Percentiles rank a stretch among this genome's conserved stretches.
Conservation (phyloP, 2,329 filamentous ascomycete genomes). For the Gyromitra esculenta region DNA sequence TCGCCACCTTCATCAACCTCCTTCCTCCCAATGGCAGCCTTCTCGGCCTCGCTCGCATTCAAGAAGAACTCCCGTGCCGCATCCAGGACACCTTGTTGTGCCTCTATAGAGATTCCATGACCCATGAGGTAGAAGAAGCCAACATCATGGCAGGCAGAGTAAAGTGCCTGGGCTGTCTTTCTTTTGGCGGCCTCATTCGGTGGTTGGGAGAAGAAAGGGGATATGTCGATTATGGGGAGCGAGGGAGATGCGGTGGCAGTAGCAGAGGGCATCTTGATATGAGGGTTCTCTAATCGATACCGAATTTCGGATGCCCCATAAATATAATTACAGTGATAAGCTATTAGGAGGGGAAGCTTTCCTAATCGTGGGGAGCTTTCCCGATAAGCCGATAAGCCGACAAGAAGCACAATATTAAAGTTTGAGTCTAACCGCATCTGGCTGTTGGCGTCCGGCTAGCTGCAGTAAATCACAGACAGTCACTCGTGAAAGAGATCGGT, state of each 20-base stretch:
- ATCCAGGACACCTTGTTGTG: slow-evolving; percentile 43
- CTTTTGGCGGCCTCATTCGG: slow-evolving; percentile 56
- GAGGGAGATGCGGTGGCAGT: slow-evolving; percentile 12
- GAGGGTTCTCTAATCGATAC: background rate
- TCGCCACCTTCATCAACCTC: slow-evolving; percentile 54
- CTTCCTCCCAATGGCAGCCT: slow-evolving; percentile 50
- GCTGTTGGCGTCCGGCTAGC: background rate
- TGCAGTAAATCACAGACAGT: background rate
- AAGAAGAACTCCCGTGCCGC: slow-evolving; percentile 55
- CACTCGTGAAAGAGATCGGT: background rate
- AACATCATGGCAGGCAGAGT: slow-evolving; percentile 57
- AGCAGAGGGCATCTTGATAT: slow-evolving; percentile 19
- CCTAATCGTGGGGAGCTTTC: background rate
- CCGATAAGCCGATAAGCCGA: slow-evolving; percentile 14
- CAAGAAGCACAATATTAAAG: background rate
- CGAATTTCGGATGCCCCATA: background rate
- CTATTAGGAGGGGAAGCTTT: background rate
- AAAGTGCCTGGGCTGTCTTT: slow-evolving; percentile 60
- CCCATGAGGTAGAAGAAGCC: slow-evolving; percentile 58
- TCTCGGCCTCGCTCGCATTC: slow-evolving; percentile 53
- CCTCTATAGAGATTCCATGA: slow-evolving; percentile 40
- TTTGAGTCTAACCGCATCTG: background rate
- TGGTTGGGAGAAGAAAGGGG: slow-evolving; percentile 59
- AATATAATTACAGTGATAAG: background rate
- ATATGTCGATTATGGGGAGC: slow-evolving; percentile 62